Evolutionary conservation across 306 rosid genomes (phyloP).

Genomic region (Trifolium subterraneum): DNA sequence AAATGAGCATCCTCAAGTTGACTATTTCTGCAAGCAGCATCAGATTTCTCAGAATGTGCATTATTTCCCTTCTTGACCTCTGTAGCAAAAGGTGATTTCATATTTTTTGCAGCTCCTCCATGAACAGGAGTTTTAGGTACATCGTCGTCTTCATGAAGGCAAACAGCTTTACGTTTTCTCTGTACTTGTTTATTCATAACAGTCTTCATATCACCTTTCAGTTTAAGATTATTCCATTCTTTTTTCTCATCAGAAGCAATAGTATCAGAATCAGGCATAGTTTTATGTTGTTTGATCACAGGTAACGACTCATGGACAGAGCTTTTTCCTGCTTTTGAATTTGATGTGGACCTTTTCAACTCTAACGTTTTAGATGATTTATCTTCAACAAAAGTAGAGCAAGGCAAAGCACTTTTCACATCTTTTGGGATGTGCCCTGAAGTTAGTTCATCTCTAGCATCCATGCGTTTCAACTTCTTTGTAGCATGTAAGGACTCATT

Average conservation of each 20-base stretch:
- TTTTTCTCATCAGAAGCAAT: constrained; percentile 55
- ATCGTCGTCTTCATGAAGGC: constrained; percentile 73
- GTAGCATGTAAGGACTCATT: constrained; percentile 59
- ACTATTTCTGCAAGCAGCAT: constrained; percentile 50
- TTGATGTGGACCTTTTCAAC: constrained; percentile 53
- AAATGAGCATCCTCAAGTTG: constrained; percentile 50
- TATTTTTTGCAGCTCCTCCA: constrained; percentile 73
- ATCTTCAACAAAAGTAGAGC: constrained; percentile 53
- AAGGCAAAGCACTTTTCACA: constrained; percentile 51
- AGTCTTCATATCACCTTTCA: constrained; percentile 54
- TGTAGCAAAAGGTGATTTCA: constrained; percentile 55
- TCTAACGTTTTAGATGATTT: constrained; percentile 57
- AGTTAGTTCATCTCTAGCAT: constrained; percentile 50
- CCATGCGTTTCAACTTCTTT: constrained; percentile 64
- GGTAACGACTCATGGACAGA: constrained; percentile 59
- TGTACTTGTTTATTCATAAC: constrained; percentile 48
- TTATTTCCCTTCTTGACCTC: constrained; percentile 56
- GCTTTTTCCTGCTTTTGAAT: constrained; percentile 64
- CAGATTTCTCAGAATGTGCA: constrained; percentile 49
- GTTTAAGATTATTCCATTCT: constrained; percentile 46
- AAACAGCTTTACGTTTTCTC: constrained; percentile 82
- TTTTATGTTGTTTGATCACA: constrained; percentile 58
- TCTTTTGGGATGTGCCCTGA: constrained; percentile 52
- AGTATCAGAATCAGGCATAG: constrained; percentile 58
- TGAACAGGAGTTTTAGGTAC: constrained; percentile 91